phyloP scores from a whole-genome alignment of 108 stramenopile species.

The Cyclostephanos tholiformis region DNA sequence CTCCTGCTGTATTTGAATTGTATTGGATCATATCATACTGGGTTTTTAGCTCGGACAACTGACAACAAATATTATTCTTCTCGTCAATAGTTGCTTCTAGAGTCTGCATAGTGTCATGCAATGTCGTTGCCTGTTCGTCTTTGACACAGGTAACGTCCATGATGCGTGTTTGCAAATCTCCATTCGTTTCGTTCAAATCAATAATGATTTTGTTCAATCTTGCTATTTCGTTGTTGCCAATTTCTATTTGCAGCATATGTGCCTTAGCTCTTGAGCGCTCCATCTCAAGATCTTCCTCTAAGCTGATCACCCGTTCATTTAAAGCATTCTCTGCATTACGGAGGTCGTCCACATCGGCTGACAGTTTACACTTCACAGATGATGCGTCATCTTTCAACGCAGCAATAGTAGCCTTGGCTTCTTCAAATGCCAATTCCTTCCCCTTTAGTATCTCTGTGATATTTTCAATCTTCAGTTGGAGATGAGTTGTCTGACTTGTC shows the following conservation, averaged over 20 bases:
- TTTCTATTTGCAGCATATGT: not conserved
- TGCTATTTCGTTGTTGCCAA: conserved; percentile 13
- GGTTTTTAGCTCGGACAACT: no score
- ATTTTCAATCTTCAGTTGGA: no score
- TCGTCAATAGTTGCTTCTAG: no score
- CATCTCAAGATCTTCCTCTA: not conserved
- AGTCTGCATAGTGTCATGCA: not conserved
- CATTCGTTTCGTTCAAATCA: not conserved
- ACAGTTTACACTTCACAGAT: not conserved
- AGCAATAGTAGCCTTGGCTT: not conserved
- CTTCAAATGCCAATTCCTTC: no score
- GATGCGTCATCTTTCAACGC: not conserved
- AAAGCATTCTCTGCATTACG: not conserved
- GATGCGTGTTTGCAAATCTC: no score
- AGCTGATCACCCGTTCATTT: not conserved
- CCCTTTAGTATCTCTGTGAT: no score
- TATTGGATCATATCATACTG: no score
- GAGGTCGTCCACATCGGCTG: not conserved
- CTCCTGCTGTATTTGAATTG: no score
- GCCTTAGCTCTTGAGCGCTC: not conserved
- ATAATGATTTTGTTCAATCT: conserved; percentile 17
- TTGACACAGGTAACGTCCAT: no score
- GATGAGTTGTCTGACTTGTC: no score
- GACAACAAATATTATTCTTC: no score
- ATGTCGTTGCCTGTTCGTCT: no score